Evolutionary conservation across 164 flowering plant genomes (phyloP), one percentile per base, ranked within the genome.

Genomic region (Magnolia kwangsiensis): DNA sequence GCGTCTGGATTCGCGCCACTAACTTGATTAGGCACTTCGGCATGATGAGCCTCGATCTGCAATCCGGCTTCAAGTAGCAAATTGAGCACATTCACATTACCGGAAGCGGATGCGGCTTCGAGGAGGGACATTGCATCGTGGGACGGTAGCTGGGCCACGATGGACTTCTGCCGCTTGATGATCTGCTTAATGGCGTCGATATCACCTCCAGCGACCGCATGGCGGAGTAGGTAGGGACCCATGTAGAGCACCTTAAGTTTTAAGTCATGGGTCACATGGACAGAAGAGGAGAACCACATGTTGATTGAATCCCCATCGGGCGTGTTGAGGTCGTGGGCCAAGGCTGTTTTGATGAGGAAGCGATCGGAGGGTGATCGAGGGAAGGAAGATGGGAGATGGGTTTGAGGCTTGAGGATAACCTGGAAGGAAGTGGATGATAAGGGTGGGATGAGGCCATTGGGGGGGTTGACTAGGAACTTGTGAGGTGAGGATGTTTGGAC

Each of bases 401-500:
- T 20, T 61, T 89, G 97, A 23, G 97, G 91, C 74, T 87, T 92
- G 83, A 92, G 90, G 74, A 92, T 80, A 81, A 92, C 77, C 66
- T 92, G 94, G 81, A 92, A 85, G 69, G 91, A 78, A 80, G 88
- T 67, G 74, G 74, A 27, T 75, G 90, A 82, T 8, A 81, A 75
- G 1, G 92, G 92, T 59, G 82, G 83, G 78, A 92, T 79, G 69
- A 89, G 79, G 1, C 92, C 94, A n/a, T 71, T 82, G 20, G 97
- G 91, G 21, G 92, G 97, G 79, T 86, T 89, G 2, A 92, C 97
- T 0, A 89, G 84, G 84, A 92, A 92, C 78, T 90, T 90, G 81
- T 88, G 82, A 1, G 96, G 94, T 1, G 96, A 88, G 3, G 97
- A 90, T 70, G 97, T 92, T 75, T 92, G 94, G 79, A 92, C 86